Base-by-base conservation (phyloP, 345 rosid species). In the Mercurialis annua region DNA sequence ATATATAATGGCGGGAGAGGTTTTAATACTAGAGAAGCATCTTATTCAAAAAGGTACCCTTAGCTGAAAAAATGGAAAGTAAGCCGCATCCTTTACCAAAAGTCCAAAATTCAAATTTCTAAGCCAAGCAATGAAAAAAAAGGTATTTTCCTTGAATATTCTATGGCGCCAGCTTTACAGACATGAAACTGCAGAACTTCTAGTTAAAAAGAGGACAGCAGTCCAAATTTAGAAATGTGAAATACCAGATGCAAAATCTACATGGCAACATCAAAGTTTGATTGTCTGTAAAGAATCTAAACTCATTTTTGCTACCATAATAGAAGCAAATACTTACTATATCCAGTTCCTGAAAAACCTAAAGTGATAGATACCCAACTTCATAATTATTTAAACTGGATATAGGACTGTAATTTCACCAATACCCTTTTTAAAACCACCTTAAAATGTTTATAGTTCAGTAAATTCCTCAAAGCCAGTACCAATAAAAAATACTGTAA, bases 171-270 rank as follows among this genome's bases (percentile, higher is more conserved):
- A 17, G 51, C 51, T 4, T 18, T 40, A 40, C 11, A 14, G 44
- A 18, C 29, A 53, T 6, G 5, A 33, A 57, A 33, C 62, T 57
- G 62, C 62, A 18, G 11, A 21, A 57, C 62, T 31, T 57, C 55
- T 0, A 10, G 27, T 21, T 21, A 51, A 23, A 26, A 11, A 51
- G 12, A 51, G 12, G 30, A 24, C 10, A 8, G 11, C 26, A 8
- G 30, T 33, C 62, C 10, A 44, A 44, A 27, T 43, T 26, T 44
- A 8, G 51, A 9, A 61, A 44, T 27, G 52, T 24, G 27, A 62
- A 27, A 27, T 5, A 49, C 8, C 58, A 24, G 27, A 10, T 10
- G 11, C 27, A 26, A 11, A 12, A 24, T 53, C 58, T 53, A 53
- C 8, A 26, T 24, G 11, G 5, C 27, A 43, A 59, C 6, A 9